phyloP scores from a whole-genome alignment of 345 rosid genomes.

The Populus ilicifolia region DNA sequence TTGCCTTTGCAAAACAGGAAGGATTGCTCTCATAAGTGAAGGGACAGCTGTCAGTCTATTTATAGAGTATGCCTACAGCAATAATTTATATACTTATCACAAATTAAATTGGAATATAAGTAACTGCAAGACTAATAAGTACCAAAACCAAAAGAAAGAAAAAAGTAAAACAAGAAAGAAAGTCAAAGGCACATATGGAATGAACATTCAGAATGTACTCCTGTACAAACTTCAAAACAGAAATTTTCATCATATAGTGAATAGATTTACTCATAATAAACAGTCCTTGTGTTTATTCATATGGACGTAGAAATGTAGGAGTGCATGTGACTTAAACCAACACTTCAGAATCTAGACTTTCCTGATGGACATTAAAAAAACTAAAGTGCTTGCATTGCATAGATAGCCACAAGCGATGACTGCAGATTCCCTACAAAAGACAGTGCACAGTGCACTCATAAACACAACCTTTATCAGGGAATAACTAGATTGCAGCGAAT shows the following conservation, averaged over 20 bases:
- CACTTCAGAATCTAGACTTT: too few relatives aligned
- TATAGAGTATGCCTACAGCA: constrained; percentile 65
- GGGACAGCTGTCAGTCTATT: constrained; percentile 80
- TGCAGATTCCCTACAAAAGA: too few relatives aligned
- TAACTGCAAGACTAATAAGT: background rate
- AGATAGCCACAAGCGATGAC: too few relatives aligned
- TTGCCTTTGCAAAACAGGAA: constrained; percentile 63
- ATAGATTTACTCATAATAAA: background rate
- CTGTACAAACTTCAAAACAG: background rate
- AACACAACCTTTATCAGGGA: too few relatives aligned
- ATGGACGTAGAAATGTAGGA: too few relatives aligned
- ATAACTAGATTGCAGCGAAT: too few relatives aligned
- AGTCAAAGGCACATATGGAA: background rate
- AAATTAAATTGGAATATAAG: constrained; percentile 1
- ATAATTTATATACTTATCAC: background rate
- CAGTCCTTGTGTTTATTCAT: too few relatives aligned
- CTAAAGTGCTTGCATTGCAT: too few relatives aligned
- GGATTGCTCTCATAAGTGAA: constrained; percentile 65
- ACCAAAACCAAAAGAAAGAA: background rate
- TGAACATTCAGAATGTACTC: background rate
- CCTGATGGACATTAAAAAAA: too few relatives aligned
- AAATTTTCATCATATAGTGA: background rate
- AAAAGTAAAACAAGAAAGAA: background rate
- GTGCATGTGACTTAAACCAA: too few relatives aligned
- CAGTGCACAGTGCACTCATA: too few relatives aligned